Percentiles rank a stretch among this genome's conserved stretches.
phyloP scores from a whole-genome alignment of 257 asterid genomes.

The Euphrasia confusa region DNA sequence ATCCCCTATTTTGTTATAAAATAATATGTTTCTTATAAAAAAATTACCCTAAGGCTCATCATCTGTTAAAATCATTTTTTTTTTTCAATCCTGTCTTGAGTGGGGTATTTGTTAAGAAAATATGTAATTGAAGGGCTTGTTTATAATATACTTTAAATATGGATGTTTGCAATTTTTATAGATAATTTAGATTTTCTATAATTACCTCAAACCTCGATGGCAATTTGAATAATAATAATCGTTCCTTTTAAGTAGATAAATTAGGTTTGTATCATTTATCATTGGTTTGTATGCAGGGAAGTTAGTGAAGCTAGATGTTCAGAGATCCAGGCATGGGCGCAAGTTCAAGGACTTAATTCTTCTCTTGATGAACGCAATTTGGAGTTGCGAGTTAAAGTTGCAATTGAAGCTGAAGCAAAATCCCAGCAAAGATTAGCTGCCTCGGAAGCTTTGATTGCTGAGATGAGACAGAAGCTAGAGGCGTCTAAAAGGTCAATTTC shows the following conservation, averaged over 20 bases:
- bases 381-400: slow-evolving; percentile 85
- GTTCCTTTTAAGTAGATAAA: not conserved
- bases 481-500: slow-evolving; percentile 62
- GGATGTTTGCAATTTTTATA: not conserved
- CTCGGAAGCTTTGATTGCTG: slow-evolving; percentile 89
- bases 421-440: slow-evolving; percentile 94
- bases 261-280: not conserved
- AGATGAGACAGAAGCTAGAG: slow-evolving; percentile 73
- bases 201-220: not conserved
- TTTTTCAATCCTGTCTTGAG: not conserved
- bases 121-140: not conserved
- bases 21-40: not conserved
- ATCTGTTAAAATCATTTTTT: not conserved
- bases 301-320: slow-evolving; percentile 65
- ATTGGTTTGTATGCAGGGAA: slow-evolving; percentile 52
- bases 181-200: not conserved
- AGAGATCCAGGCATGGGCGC: slow-evolving; percentile 89
- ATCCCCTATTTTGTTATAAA: too few relatives aligned
- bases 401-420: slow-evolving; percentile 93
- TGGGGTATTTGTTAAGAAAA: not conserved
- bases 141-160: not conserved
- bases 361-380: slow-evolving; percentile 81
- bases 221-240: not conserved
- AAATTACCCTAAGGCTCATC: not conserved
- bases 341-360: slow-evolving; percentile 66